Evolutionary conservation across 148 eudicot genomes (phyloP).

Genomic region (Rhododendron henanense): DNA sequence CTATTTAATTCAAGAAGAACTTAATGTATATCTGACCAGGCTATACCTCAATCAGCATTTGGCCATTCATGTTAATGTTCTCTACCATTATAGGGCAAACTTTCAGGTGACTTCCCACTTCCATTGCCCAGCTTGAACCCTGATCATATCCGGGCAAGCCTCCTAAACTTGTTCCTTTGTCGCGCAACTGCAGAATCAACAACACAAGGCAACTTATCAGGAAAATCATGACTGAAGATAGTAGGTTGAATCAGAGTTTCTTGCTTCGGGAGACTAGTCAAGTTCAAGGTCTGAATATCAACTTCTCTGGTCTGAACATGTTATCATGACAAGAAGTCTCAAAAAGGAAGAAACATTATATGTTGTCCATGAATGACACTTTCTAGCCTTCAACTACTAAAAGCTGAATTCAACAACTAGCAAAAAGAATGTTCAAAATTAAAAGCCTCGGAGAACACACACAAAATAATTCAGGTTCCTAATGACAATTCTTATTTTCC

Average conservation of each 20-base stretch:
- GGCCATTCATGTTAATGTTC: constrained; percentile 66
- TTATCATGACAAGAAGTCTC: too few relatives aligned
- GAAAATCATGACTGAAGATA: neutral
- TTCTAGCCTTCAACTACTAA: too few relatives aligned
- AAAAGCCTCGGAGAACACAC: too few relatives aligned
- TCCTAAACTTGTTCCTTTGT: constrained; percentile 42
- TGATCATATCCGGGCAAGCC: constrained; percentile 55
- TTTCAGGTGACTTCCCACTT: constrained; percentile 74
- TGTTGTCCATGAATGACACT: too few relatives aligned
- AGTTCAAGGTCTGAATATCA: neutral
- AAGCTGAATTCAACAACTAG: too few relatives aligned
- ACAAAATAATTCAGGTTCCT: too few relatives aligned
- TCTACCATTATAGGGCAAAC: constrained; percentile 75
- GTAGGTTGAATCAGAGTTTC: too few relatives aligned
- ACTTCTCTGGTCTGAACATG: too few relatives aligned
- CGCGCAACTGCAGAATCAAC: constrained; percentile 44
- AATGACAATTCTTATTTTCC: too few relatives aligned
- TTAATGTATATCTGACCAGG: neutral
- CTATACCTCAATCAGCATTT: constrained; percentile 74
- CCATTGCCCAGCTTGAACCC: constrained; percentile 97
- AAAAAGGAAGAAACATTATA: too few relatives aligned
- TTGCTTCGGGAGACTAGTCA: neutral
- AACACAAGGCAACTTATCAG: constrained; percentile 10
- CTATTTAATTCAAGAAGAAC: constrained; percentile 1
- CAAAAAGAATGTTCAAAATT: too few relatives aligned